Evolutionary conservation across 2,329 filamentous ascomycete genomes (phyloP).

Genomic region (Neurospora crassa): DNA sequence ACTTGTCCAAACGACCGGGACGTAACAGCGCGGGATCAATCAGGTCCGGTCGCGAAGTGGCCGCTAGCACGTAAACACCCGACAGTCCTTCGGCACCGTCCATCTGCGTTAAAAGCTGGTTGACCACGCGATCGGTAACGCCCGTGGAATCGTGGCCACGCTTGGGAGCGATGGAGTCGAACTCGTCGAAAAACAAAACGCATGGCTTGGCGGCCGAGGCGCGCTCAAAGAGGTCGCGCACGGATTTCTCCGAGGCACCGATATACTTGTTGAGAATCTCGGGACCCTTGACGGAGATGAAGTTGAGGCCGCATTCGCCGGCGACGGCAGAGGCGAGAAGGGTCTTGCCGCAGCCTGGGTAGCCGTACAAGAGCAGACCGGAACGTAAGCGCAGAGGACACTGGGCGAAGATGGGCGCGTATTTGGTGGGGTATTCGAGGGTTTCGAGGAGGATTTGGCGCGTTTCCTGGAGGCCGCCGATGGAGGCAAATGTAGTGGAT

Average conservation of each 20-base stretch:
- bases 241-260: conserved; percentile 90
- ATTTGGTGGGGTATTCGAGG: conserved; percentile 92
- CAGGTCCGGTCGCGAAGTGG: conserved; percentile 84
- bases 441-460: conserved; percentile 90
- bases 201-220: conserved; percentile 86
- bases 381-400: conserved; percentile 92
- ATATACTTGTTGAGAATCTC: conserved; percentile 99
- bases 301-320: conserved; percentile 94
- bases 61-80: conserved; percentile 92
- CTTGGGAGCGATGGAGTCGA: conserved; percentile 95
- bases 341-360: conserved; percentile 93
- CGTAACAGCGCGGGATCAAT: conserved; percentile 90
- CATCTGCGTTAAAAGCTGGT: conserved; percentile 97
- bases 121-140: conserved; percentile 97
- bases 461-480: conserved; percentile 80
- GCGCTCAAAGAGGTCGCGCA: conserved; percentile 89
- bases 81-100: conserved; percentile 92
- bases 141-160: conserved; percentile 94
- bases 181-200: conserved; percentile 97
- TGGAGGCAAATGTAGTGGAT: conserved; percentile 85
- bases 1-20: conserved; percentile 89
- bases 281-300: conserved; percentile 95
- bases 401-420: conserved; percentile 93
- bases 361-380: conserved; percentile 86
- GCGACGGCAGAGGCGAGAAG: conserved; percentile 93